Evolutionary conservation across 2,329 filamentous ascomycete species (phyloP).

Genomic region (Emmonsiellopsis sp.): DNA sequence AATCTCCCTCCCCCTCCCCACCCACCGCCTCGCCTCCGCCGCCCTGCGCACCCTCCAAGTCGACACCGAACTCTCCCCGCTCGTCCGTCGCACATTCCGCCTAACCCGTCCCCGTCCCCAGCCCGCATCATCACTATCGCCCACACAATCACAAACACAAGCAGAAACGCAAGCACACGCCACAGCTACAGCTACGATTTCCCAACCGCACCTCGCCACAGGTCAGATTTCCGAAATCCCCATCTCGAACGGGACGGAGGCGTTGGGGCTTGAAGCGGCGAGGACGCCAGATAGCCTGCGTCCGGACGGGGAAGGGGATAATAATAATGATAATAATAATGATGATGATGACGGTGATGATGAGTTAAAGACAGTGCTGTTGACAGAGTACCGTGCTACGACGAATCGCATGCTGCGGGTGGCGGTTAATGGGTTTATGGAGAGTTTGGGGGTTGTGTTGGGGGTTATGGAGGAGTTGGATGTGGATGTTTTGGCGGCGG

Average conservation of each 20-base stretch:
- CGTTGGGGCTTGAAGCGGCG: neutral
- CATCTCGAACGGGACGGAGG: neutral
- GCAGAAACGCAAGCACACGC: neutral
- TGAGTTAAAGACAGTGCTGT: conserved; percentile 48
- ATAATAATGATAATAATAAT: neutral
- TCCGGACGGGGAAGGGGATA: neutral
- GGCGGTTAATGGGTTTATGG: conserved; percentile 92
- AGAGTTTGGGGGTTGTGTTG: conserved; percentile 73
- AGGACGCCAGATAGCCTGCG: too few species aligned
- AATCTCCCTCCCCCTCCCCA: conserved; percentile 74
- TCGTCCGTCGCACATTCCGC: conserved; percentile 65
- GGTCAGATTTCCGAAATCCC: neutral
- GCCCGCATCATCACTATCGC: conserved; percentile 4
- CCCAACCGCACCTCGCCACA: neutral
- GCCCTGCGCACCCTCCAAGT: conserved; percentile 70
- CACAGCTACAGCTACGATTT: neutral
- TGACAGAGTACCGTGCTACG: conserved; percentile 71
- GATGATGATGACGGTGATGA: conserved; percentile 21
- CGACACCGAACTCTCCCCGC: conserved; percentile 78
- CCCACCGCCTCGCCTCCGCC: conserved; percentile 63
- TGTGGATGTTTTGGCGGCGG: conserved; percentile 57
- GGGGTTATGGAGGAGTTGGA: conserved; percentile 89
- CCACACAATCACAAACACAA: conserved; percentile 8
- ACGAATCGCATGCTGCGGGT: conserved; percentile 96
- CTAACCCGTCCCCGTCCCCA: conserved; percentile 34